Conservation (phyloP, 306 rosid species). For the Glycine latifolia region DNA sequence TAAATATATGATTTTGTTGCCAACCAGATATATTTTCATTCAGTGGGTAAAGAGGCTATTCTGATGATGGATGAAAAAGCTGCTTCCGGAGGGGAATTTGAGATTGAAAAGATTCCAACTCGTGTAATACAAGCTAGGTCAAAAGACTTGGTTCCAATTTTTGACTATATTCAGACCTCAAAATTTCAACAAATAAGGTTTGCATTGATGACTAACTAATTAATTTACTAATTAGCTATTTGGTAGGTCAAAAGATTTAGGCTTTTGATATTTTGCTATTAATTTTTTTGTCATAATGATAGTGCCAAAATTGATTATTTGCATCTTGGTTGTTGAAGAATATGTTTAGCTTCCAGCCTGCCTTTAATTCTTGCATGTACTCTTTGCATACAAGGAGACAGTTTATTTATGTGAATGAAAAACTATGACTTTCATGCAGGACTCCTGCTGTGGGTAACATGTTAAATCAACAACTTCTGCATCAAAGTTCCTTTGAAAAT, state of each 20-base stretch:
- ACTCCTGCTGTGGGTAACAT: conserved; percentile 46
- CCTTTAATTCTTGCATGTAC: neutral
- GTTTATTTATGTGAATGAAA: conserved; percentile 4
- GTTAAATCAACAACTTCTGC: conserved; percentile 46
- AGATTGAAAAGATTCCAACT: conserved; percentile 66
- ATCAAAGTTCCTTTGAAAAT: conserved; percentile 56
- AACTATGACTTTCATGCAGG: conserved; percentile 47
- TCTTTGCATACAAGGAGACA: conserved; percentile 5
- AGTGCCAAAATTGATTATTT: neutral
- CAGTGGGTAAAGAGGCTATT: conserved; percentile 54
- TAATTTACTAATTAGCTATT: conserved; percentile 12
- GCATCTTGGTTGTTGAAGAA: too few relatives aligned
- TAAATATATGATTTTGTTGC: conserved; percentile 36
- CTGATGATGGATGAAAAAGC: conserved; percentile 46
- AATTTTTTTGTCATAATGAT: neutral
- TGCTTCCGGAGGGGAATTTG: conserved; percentile 62
- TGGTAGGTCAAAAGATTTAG: neutral
- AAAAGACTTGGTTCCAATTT: conserved; percentile 72
- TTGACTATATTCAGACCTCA: conserved; percentile 59
- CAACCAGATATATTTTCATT: conserved; percentile 76
- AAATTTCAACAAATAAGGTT: conserved; percentile 62
- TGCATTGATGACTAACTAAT: conserved; percentile 1
- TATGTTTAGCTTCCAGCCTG: too few relatives aligned
- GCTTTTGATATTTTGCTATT: neutral
- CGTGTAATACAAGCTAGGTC: conserved; percentile 70